Percentiles rank a stretch among this genome's conserved stretches.
Conservation (phyloP, 306 rosid species). For the Cicer judaicum region DNA sequence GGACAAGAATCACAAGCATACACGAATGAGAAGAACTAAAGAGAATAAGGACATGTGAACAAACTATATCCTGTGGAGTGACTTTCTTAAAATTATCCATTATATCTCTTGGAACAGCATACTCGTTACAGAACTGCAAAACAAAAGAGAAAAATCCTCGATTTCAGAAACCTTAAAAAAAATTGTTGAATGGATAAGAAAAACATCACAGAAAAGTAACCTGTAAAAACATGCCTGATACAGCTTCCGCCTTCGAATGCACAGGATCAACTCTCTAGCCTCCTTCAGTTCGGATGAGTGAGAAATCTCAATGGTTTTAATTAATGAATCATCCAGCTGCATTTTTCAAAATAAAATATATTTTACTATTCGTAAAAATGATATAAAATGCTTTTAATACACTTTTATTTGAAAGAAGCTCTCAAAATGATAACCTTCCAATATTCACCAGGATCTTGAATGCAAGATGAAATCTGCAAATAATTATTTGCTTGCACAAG, state of each 20-base stretch:
- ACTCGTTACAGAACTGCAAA: constrained; percentile 88
- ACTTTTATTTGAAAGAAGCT: constrained; percentile 34
- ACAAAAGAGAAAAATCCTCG: constrained; percentile 18
- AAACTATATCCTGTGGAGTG: constrained; percentile 91
- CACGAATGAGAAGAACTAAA: constrained; percentile 27
- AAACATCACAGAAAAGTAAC: constrained; percentile 31
- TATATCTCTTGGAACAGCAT: constrained; percentile 90
- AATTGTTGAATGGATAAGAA: neutral
- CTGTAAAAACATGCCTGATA: constrained; percentile 66
- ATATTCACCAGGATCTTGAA: constrained; percentile 73
- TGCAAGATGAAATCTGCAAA: constrained; percentile 69
- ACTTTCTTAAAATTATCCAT: constrained; percentile 77
- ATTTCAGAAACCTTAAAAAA: constrained; percentile 14
- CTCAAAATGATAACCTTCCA: constrained; percentile 74
- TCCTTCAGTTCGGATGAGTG: constrained; percentile 69
- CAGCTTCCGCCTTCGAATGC: constrained; percentile 85
- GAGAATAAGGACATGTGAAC: constrained; percentile 71
- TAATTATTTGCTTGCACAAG: constrained; percentile 71
- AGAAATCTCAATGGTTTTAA: constrained; percentile 86
- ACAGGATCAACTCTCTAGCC: constrained; percentile 80
- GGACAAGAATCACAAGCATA: constrained; percentile 34
- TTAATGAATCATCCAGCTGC: constrained; percentile 89
- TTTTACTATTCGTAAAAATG: constrained; percentile 1
- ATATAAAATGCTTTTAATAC: constrained; percentile 21
- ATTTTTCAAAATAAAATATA: constrained; percentile 45